A percentile compares a stretch with the other conserved stretches of the same genome.
Evolutionary conservation across 2,329 filamentous ascomycete species (phyloP).

Genomic region (Lecanosticta acicola): DNA sequence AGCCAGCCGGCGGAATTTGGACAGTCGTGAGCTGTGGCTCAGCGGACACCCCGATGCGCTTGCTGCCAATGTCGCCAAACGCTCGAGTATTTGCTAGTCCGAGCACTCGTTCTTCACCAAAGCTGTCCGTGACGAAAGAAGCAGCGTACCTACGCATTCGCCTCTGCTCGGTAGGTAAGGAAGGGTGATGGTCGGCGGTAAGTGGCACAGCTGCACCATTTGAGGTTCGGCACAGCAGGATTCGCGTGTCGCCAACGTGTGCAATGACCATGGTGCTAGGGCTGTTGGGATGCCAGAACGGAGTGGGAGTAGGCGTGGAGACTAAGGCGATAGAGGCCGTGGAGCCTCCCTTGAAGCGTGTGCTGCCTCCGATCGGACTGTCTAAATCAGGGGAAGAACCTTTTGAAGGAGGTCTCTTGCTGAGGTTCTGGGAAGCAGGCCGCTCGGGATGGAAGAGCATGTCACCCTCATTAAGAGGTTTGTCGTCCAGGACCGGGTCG

Average conservation of each 20-base stretch:
- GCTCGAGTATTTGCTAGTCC: constrained; percentile 90
- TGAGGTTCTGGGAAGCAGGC: constrained; percentile 36
- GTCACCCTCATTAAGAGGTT: constrained; percentile 78
- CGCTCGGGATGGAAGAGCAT: constrained; percentile 62
- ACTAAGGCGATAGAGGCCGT: constrained; percentile 87
- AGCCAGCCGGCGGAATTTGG: constrained; percentile 77
- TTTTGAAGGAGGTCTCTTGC: constrained; percentile 20
- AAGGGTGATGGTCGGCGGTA: constrained; percentile 89
- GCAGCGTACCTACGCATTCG: constrained; percentile 80
- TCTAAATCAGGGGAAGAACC: constrained; percentile 48
- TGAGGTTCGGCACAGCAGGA: constrained; percentile 79
- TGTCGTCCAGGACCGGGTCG: constrained; percentile 65
- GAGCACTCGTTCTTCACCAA: constrained; percentile 92
- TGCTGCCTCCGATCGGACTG: constrained; percentile 63
- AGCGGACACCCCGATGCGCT: constrained; percentile 87
- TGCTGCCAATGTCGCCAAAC: constrained; percentile 87
- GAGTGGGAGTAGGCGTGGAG: constrained; percentile 82
- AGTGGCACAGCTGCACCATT: constrained; percentile 75
- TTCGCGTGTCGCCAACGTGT: constrained; percentile 88
- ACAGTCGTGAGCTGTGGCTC: constrained; percentile 82
- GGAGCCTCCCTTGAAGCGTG: constrained; percentile 85
- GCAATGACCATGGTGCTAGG: constrained; percentile 78
- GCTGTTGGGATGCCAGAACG: constrained; percentile 90
- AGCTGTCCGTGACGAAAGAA: constrained; percentile 88
- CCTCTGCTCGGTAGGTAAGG: constrained; percentile 74